Conservation (phyloP, 2,329 filamentous ascomycete species). For the Botrytis sinoallii region DNA sequence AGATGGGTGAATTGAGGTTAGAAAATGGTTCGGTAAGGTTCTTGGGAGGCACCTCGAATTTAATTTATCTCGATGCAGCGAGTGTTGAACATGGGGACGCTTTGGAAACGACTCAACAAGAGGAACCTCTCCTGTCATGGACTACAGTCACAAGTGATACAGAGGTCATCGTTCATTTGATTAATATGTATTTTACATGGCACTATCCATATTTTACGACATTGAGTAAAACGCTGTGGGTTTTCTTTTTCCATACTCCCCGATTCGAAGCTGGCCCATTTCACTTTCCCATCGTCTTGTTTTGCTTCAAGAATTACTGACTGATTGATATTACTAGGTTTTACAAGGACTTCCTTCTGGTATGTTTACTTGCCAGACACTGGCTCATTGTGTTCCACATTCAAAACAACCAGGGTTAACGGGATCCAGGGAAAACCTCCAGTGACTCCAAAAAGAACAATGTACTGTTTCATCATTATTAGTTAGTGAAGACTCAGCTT, state of each 20-base stretch:
- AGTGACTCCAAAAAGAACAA: constrained; percentile 50
- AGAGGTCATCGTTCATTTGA: constrained; percentile 76
- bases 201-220: constrained; percentile 97
- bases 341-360: constrained; percentile 63
- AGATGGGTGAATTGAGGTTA: constrained; percentile 86
- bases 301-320: neutral
- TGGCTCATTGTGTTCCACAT: neutral
- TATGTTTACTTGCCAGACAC: neutral
- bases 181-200: constrained; percentile 98
- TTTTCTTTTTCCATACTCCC: neutral
- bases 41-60: constrained; percentile 89
- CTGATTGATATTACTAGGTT: constrained; percentile 46
- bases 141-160: constrained; percentile 79
- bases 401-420: neutral
- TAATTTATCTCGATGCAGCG: constrained; percentile 70
- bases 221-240: constrained; percentile 69
- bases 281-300: no score
- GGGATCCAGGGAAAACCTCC: constrained; percentile 55
- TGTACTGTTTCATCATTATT: constrained; percentile 84
- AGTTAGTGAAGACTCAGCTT: constrained; percentile 37
- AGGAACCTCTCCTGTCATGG: constrained; percentile 78
- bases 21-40: constrained; percentile 87
- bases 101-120: constrained; percentile 36
- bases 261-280: neutral
- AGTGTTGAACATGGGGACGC: constrained; percentile 40